Percentiles rank a stretch among this genome's conserved stretches.
Evolutionary conservation across 2,329 filamentous ascomycete species (phyloP).

Genomic region (Trichoderma afroharzianum): DNA sequence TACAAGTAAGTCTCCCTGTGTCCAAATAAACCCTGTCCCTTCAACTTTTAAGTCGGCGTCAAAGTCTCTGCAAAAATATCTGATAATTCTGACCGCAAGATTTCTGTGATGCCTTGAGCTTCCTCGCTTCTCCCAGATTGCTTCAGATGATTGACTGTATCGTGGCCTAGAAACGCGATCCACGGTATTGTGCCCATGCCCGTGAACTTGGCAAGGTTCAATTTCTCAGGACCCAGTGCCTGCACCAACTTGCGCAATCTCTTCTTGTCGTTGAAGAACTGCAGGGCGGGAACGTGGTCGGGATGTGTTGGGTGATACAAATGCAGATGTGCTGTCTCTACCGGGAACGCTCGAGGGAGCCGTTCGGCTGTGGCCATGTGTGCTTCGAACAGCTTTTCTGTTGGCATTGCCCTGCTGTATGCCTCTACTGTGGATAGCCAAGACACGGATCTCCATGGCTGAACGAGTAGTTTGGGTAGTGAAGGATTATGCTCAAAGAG

Average conservation of each 20-base stretch:
- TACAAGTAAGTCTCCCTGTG: neutral
- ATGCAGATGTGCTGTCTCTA: constrained; percentile 52
- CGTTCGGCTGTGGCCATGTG: constrained; percentile 47
- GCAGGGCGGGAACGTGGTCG: constrained; percentile 44
- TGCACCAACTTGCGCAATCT: constrained; percentile 29
- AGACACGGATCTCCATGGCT: constrained; percentile 47
- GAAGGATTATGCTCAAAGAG: constrained; percentile 37
- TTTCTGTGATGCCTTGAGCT: constrained; percentile 38
- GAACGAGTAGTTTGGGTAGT: constrained; percentile 36
- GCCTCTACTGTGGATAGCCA: constrained; percentile 52
- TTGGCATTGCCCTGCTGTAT: constrained; percentile 43
- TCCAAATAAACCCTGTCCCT: neutral
- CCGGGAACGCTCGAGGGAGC: constrained; percentile 33
- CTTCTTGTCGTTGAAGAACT: constrained; percentile 39
- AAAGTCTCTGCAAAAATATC: constrained; percentile 26
- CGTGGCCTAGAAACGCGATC: constrained; percentile 42
- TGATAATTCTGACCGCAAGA: constrained; percentile 37
- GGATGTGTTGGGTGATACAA: constrained; percentile 53
- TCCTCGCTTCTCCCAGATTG: constrained; percentile 39
- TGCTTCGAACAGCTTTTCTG: constrained; percentile 48
- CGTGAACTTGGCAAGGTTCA: constrained; percentile 27
- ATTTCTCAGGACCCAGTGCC: constrained; percentile 25
- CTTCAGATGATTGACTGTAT: constrained; percentile 45
- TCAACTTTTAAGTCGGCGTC: constrained; percentile 19
- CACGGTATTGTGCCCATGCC: constrained; percentile 34